Conservation (phyloP, 768 basidiomycete genomes). For the Mycena albidolilacea region DNA sequence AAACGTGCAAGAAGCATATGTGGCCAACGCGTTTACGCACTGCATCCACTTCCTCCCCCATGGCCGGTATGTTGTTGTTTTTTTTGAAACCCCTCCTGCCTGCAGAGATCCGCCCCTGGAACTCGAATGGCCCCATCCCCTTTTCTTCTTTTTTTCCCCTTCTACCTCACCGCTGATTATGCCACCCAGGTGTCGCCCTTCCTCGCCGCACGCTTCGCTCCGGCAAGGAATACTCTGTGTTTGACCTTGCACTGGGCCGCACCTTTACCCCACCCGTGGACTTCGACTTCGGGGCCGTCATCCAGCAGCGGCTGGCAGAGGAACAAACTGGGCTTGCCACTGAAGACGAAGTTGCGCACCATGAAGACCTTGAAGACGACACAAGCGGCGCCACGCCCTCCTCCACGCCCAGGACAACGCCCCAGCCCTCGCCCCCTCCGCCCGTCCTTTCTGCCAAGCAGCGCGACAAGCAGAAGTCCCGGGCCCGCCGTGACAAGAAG, state of each 20-base stretch:
- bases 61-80: not conserved
- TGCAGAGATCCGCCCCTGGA: conserved; percentile 2
- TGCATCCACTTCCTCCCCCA: not conserved
- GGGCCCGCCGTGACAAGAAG: too few relatives aligned
- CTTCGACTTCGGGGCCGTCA: not conserved
- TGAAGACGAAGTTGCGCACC: not conserved
- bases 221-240: not conserved
- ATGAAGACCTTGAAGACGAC: not conserved
- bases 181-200: not conserved
- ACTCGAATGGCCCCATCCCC: not conserved
- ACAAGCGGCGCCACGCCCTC: not conserved
- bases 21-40: too few relatives aligned
- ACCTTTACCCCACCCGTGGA: not conserved
- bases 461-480: not conserved
- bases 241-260: not conserved
- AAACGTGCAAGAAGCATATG: not conserved
- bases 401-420: too few relatives aligned
- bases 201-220: not conserved
- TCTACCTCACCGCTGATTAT: not conserved
- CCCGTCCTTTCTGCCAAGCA: not conserved
- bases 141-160: not conserved
- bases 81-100: not conserved
- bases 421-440: too few relatives aligned
- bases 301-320: not conserved
- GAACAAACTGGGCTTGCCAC: not conserved